These are phyloP conservation scores for Noccaea caerulescens DNA, from an alignment of 345 rosid genomes.

Conservation along the genomic window DNA sequence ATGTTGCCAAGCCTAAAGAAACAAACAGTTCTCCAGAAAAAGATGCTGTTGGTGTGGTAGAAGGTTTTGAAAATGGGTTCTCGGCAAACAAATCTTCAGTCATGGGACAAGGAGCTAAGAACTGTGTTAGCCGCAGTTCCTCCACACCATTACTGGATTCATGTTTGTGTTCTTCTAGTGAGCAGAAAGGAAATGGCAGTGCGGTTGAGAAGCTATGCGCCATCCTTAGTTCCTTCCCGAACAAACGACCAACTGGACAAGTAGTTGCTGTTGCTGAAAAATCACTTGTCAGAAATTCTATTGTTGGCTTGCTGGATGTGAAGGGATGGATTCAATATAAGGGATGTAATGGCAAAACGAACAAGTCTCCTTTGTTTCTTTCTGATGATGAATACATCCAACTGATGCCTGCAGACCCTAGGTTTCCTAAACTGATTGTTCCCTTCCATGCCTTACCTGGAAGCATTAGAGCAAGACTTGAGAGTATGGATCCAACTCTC, in stretches of 20 bases:
- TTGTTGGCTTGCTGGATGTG: conserved; percentile 78
- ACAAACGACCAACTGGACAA: conserved; percentile 82
- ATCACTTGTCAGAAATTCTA: conserved; percentile 63
- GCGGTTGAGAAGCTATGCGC: conserved; percentile 58
- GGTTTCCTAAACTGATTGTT: conserved; percentile 72
- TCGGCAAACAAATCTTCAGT: conserved; percentile 19
- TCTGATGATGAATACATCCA: conserved; percentile 56
- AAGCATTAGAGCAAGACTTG: conserved; percentile 65
- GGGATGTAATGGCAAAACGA: conserved; percentile 51
- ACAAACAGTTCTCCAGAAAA: conserved; percentile 39
- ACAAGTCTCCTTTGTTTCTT: conserved; percentile 40
- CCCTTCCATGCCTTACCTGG: conserved; percentile 60
- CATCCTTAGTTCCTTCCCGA: conserved; percentile 57
- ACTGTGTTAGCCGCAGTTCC: conserved; percentile 23
- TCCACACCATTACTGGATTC: conserved; percentile 9
- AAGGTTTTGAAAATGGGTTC: conserved; percentile 25
- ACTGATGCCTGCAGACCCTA: conserved; percentile 68
- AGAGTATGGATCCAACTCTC: conserved; percentile 59
- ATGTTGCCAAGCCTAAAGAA: conserved; percentile 45
- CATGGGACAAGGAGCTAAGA: conserved; percentile 33
- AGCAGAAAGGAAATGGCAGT: conserved; percentile 48
- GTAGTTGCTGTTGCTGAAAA: conserved; percentile 72
- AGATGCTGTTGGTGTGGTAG: conserved; percentile 35
- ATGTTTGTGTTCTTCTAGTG: conserved; percentile 33
- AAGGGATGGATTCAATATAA: conserved; percentile 59